A percentile compares a stretch with the other conserved stretches of the same genome.
Evolutionary conservation across 768 basidiomycete species (phyloP).

Genomic region (Auriculariales sp.): DNA sequence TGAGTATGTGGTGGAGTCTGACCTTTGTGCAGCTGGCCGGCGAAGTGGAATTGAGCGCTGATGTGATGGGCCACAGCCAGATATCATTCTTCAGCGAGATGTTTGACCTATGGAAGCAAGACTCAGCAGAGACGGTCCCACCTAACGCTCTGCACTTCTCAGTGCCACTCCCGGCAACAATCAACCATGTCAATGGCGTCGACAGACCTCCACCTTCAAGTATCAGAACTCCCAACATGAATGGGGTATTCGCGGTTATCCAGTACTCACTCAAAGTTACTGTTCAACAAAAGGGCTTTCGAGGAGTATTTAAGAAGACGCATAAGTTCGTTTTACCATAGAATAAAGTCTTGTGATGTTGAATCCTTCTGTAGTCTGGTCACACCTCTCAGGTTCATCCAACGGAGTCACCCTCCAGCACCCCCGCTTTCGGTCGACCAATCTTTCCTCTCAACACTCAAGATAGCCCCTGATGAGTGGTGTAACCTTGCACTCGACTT

Average conservation of each 20-base stretch:
- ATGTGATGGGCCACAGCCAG: constrained; percentile 5
- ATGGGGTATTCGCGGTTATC: not conserved
- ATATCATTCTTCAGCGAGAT: constrained; percentile 6
- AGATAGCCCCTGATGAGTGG: constrained; percentile 55
- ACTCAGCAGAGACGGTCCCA: constrained; percentile 6
- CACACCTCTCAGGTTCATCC: constrained; percentile 36
- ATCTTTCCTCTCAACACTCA: constrained; percentile 42
- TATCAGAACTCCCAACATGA: not conserved
- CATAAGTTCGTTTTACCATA: not conserved
- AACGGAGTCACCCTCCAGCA: constrained; percentile 38
- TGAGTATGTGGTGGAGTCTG: too few relatives aligned
- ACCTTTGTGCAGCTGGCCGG: constrained; percentile 12
- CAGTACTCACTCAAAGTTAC: constrained; percentile 1
- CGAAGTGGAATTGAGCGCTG: constrained; percentile 6
- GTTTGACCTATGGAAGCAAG: constrained; percentile 9
- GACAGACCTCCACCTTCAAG: not conserved
- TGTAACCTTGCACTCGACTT: constrained; percentile 7
- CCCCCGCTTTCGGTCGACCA: constrained; percentile 31
- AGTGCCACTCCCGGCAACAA: not conserved
- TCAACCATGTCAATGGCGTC: not conserved
- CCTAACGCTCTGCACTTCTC: not conserved
- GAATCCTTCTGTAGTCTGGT: constrained; percentile 22
- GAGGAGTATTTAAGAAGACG: constrained; percentile 2
- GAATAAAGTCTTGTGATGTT: not conserved
- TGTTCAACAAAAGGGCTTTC: not conserved